Evolutionary conservation across 23 red algal species (phyloP).

Genomic region (Agarophyton chilense): DNA sequence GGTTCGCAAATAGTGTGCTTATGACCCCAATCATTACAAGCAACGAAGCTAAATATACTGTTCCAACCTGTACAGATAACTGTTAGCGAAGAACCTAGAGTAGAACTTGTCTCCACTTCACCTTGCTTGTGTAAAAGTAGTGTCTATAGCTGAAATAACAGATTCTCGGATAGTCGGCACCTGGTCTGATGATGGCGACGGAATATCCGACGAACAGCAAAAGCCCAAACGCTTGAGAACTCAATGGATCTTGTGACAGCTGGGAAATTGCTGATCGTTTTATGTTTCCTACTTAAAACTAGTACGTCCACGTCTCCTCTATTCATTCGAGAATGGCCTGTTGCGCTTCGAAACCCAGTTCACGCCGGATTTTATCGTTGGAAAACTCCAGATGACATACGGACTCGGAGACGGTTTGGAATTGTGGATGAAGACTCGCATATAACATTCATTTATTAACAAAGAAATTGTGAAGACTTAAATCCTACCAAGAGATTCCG

Average conservation of each 20-base stretch:
- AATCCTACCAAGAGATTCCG: not conserved
- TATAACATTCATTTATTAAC: conserved; percentile 34
- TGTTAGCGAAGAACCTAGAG: not conserved
- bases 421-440: conserved; percentile 53
- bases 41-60: conserved; percentile 7
- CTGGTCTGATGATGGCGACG: not conserved
- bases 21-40: not conserved
- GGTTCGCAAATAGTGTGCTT: conserved; percentile 24
- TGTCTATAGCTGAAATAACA: not conserved
- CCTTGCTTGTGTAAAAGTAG: no score
- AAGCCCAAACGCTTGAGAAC: not conserved
- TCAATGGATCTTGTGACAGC: conserved; percentile 40
- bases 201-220: conserved; percentile 10
- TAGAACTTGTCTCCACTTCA: not conserved
- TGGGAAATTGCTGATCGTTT: conserved; percentile 20
- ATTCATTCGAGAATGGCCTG: conserved; percentile 33
- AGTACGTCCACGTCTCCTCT: conserved; percentile 11
- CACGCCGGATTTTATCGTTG: conserved; percentile 24
- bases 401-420: conserved; percentile 32
- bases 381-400: conserved; percentile 41
- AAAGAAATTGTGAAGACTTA: conserved; percentile 16
- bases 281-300: conserved; percentile 24
- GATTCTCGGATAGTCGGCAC: not conserved
- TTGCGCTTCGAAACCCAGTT: conserved; percentile 33
- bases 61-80: not conserved